phyloP scores from a whole-genome alignment of 306 rosid species.

The Argentina anserina region DNA sequence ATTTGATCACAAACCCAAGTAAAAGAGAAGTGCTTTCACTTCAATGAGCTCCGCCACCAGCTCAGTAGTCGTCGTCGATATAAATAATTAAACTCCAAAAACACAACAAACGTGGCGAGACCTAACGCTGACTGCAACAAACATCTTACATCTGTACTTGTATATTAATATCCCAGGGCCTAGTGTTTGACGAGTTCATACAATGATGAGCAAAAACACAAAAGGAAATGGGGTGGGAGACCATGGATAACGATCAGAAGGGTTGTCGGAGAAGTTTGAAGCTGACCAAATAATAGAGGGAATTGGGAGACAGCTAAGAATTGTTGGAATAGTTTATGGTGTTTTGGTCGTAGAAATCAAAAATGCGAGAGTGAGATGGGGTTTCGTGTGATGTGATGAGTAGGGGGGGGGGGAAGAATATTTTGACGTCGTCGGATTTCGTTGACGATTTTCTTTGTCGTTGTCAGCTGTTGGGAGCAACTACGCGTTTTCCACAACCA shows the following conservation, averaged over 20 bases:
- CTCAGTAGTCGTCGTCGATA: neutral
- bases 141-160: neutral
- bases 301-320: conserved; percentile 31
- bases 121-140: conserved; percentile 5
- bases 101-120: neutral
- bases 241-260: neutral
- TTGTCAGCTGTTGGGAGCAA: neutral
- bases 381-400: neutral
- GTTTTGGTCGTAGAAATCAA: neutral
- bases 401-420: neutral
- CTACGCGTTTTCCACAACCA: conserved; percentile 32
- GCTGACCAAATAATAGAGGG: neutral
- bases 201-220: conserved; percentile 18
- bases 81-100: neutral
- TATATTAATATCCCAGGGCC: neutral
- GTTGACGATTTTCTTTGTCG: conserved; percentile 10
- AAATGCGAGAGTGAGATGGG: neutral
- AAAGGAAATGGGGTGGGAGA: neutral
- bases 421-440: neutral
- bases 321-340: neutral
- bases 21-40: conserved; percentile 6
- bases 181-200: conserved; percentile 31
- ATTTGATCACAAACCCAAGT: conserved; percentile 2
- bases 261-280: conserved; percentile 6
- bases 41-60: conserved; percentile 2